phyloP scores from a whole-genome alignment of 495 filamentous ascomycete genomes.

The Podospora pseudopauciseta region DNA sequence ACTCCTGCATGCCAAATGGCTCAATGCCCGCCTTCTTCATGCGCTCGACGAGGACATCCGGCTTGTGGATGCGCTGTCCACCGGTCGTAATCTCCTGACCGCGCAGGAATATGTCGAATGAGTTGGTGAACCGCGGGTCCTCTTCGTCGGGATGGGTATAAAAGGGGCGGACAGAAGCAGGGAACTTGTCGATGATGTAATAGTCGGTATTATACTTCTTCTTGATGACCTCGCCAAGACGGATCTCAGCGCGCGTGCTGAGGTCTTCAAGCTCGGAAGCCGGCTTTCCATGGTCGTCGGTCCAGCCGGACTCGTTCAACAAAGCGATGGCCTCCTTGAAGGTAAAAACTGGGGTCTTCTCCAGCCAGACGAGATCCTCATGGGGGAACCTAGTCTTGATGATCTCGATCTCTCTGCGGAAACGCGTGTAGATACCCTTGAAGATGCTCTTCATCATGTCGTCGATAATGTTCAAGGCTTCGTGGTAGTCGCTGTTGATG shows the following conservation, averaged over 20 bases:
- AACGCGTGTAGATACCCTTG: conserved; percentile 67
- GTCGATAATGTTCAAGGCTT: conserved; percentile 79
- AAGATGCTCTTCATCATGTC: conserved; percentile 85
- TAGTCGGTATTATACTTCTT: conserved; percentile 87
- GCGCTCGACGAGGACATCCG: conserved; percentile 66
- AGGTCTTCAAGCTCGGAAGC: conserved; percentile 72
- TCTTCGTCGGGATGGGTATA: conserved; percentile 88
- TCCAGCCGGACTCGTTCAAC: conserved; percentile 78
- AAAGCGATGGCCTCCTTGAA: conserved; percentile 77
- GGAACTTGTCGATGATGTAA: conserved; percentile 94
- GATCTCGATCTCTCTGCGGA: conserved; percentile 62
- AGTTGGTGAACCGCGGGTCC: conserved; percentile 73
- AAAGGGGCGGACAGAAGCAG: conserved; percentile 76
- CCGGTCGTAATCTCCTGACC: conserved; percentile 91
- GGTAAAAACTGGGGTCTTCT: conserved; percentile 74
- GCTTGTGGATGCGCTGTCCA: conserved; percentile 86
- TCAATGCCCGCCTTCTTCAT: conserved; percentile 75
- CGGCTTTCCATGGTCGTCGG: conserved; percentile 66
- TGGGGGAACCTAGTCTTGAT: conserved; percentile 60
- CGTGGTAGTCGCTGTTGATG: conserved; percentile 85
- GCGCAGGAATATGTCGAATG: conserved; percentile 92
- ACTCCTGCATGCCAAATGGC: conserved; percentile 75
- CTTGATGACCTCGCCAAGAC: conserved; percentile 74
- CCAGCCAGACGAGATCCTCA: conserved; percentile 66
- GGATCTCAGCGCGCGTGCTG: conserved; percentile 81